Base-by-base conservation (phyloP, 2,329 filamentous ascomycete genomes). In the Microsporum canis region DNA sequence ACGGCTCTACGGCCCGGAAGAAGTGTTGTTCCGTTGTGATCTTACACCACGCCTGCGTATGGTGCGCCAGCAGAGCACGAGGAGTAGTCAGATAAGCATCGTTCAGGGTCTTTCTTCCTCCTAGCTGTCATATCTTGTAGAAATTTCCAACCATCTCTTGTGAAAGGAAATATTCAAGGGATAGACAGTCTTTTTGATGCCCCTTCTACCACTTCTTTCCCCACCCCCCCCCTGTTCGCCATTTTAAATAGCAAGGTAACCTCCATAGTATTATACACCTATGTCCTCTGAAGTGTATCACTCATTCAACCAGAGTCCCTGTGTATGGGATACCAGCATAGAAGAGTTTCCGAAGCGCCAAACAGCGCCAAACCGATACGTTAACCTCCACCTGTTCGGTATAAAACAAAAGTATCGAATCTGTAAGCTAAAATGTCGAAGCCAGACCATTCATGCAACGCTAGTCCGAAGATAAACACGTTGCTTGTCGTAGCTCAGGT, bases 181-280 rank as follows among this genome's bases (percentile, higher is more conserved):
- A 55, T n/a, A 53, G 27, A 33, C 14, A 17, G 14, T 53, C 12
- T n/a, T 53, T 14, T n/a, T n/a, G n/a, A 33, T 53, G 27, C 59
- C 31, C 45, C 45, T 43, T 45, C 59, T 23, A n/a, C 17, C 38
- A 39, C 34, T 12, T 60, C 59, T 56, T n/a, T n/a, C n/a, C n/a
- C n/a, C n/a, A n/a, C n/a, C n/a, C 36, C 36, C 49, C 5, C 43
- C 43, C 23, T 23, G 56, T 53, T 53, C 49, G 27, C 31, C 31
- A 34, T 53, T 31, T 12, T 53, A 53, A 53, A 53, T 33, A 53
- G 49, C 31, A 34, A 34, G 31, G 33, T 29, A 53, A n/a, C 49
- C 49, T 34, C 43, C 43, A n/a, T 47, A 5, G 17, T 53, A 29
- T 34, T 53, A 17, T 53, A 53, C 49, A 53, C 49, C 49, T 31